These are phyloP conservation scores for Aspergillus piperis DNA, from an alignment of 2,329 filamentous ascomycete genomes.

Conservation along the genomic window DNA sequence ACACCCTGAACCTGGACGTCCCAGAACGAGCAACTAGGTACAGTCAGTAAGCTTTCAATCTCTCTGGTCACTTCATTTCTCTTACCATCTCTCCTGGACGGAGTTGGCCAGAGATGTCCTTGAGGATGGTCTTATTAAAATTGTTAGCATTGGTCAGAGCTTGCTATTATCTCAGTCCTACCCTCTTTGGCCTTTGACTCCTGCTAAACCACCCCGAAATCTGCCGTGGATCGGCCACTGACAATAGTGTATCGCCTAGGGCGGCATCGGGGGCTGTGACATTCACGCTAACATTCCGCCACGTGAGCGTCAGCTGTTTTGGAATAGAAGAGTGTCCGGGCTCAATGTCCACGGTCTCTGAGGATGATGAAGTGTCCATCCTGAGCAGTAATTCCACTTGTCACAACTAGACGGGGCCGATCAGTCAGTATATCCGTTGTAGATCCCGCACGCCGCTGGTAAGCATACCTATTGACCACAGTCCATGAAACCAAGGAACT, in stretches of 20 bases:
- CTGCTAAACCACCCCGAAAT: conserved; percentile 24
- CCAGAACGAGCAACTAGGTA: conserved; percentile 62
- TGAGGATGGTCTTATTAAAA: conserved; percentile 39
- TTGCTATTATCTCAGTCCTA: conserved; percentile 9
- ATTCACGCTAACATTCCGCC: conserved; percentile 36
- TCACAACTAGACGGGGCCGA: not conserved
- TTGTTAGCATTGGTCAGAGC: not conserved
- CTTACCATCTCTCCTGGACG: conserved; percentile 48
- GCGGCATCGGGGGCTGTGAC: conserved; percentile 41
- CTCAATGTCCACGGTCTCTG: conserved; percentile 32
- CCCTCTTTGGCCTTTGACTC: conserved; percentile 30
- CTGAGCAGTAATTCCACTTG: conserved; percentile 1
- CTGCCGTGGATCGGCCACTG: conserved; percentile 36
- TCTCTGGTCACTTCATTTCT: not conserved
- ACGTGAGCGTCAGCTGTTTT: conserved; percentile 40
- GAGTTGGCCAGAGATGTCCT: conserved; percentile 43
- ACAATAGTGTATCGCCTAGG: conserved; percentile 37
- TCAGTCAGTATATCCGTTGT: not conserved
- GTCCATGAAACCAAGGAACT: not conserved
- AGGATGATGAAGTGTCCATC: conserved; percentile 33
- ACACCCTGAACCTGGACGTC: conserved; percentile 68
- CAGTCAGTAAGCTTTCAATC: not conserved
- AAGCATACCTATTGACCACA: conserved; percentile 3
- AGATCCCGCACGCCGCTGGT: not conserved
- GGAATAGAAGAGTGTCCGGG: conserved; percentile 20